phyloP scores from a whole-genome alignment of 768 basidiomycete genomes.

The Dioszegia aurantiaca region DNA sequence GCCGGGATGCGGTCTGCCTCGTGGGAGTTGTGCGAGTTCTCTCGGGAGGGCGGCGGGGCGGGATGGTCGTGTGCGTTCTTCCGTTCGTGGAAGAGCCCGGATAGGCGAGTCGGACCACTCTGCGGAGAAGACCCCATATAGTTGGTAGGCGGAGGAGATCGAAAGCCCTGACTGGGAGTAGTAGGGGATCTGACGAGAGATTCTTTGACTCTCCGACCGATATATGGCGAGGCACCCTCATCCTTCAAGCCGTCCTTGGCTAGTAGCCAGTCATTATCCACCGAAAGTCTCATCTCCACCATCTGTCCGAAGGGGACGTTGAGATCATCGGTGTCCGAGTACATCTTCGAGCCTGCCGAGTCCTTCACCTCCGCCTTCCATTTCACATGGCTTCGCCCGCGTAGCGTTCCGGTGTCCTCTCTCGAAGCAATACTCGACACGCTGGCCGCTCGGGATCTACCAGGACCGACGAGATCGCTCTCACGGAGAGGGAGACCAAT shows the following conservation, averaged over 20 bases:
- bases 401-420: conserved; percentile 4
- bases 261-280: not conserved
- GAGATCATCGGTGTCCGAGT: not conserved
- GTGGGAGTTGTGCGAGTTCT: conserved; percentile 1
- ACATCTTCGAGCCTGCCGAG: not conserved
- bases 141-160: conserved; percentile 22
- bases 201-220: no score
- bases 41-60: conserved; percentile 27
- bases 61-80: conserved; percentile 25
- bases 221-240: no score
- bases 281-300: conserved; percentile 5
- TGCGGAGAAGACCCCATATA: conserved; percentile 1
- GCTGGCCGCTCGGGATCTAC: conserved; percentile 14
- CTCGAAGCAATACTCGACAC: not conserved
- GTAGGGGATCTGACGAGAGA: no score
- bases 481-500: conserved; percentile 20
- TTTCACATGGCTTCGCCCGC: not conserved
- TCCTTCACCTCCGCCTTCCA: not conserved
- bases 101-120: conserved; percentile 15
- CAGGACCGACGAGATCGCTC: conserved; percentile 4
- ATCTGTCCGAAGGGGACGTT: conserved; percentile 13
- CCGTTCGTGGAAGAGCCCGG: conserved; percentile 30
- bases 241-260: conserved; percentile 6
- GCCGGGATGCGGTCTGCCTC: not conserved
- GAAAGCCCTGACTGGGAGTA: no score